Evolutionary conservation across 2,329 filamentous ascomycete genomes (phyloP).

Genomic region (Epicoccum nigrum): DNA sequence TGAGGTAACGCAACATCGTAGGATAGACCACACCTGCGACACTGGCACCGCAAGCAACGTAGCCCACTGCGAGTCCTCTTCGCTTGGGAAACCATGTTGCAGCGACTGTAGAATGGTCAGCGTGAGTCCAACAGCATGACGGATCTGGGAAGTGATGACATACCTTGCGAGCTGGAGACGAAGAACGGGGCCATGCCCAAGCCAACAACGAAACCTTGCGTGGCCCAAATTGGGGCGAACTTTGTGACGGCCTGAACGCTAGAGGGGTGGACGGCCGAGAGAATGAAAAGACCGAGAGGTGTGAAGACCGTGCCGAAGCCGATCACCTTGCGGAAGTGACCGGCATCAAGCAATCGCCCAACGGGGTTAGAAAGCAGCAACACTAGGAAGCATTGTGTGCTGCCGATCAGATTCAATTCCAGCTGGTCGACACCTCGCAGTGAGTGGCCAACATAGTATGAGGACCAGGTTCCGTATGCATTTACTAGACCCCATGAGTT

Average conservation of each 20-base stretch:
- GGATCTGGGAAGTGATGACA: constrained; percentile 11
- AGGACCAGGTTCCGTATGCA: constrained; percentile 58
- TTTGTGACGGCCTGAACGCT: constrained; percentile 44
- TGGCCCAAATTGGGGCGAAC: constrained; percentile 54
- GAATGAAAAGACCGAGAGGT: constrained; percentile 53
- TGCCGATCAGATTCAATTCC: constrained; percentile 55
- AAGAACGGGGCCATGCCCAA: constrained; percentile 61
- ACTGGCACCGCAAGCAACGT: constrained; percentile 58
- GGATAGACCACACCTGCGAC: constrained; percentile 56
- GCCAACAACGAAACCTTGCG: constrained; percentile 55
- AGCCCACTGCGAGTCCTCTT: constrained; percentile 56
- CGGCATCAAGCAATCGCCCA: constrained; percentile 58
- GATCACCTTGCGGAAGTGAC: constrained; percentile 50
- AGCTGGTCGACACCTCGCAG: constrained; percentile 50
- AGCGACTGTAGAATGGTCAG: constrained; percentile 49
- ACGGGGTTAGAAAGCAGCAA: constrained; percentile 53
- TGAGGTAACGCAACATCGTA: constrained; percentile 54
- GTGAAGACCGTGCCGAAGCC: constrained; percentile 51
- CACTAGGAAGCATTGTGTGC: constrained; percentile 56
- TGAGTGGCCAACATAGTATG: constrained; percentile 56
- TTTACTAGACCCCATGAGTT: constrained; percentile 58
- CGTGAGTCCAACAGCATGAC: not conserved
- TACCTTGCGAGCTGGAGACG: constrained; percentile 58
- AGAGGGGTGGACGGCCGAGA: constrained; percentile 51
- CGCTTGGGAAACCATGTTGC: constrained; percentile 57